phyloP scores from a whole-genome alignment of 495 filamentous ascomycete genomes.

The Pseudotulostoma volvatum region DNA sequence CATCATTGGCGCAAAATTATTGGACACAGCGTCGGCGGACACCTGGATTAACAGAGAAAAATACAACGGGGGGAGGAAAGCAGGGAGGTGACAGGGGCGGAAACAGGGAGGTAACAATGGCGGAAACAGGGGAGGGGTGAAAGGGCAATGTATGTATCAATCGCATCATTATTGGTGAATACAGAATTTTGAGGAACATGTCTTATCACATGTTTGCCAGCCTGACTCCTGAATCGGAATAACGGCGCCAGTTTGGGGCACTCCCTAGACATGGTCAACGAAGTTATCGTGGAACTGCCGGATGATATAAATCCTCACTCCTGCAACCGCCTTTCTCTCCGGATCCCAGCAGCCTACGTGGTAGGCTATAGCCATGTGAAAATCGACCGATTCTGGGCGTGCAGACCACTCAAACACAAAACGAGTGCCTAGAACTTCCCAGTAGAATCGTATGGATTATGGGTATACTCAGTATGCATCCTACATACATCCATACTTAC shows the following conservation, averaged over 20 bases:
- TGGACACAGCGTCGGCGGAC: not conserved
- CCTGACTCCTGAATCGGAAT: too few species aligned
- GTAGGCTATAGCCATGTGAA: not conserved
- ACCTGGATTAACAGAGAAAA: too few species aligned
- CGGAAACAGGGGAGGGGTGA: not conserved
- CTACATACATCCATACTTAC: not conserved
- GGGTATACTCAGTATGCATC: too few species aligned
- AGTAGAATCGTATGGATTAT: not conserved
- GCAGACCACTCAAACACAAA: too few species aligned
- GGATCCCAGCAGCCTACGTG: not conserved
- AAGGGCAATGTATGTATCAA: too few species aligned
- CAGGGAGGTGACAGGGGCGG: not conserved
- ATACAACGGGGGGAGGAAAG: too few species aligned
- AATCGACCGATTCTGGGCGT: too few species aligned
- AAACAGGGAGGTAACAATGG: not conserved
- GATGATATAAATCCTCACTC: too few species aligned
- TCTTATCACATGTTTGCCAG: not conserved
- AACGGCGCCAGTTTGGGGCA: too few species aligned
- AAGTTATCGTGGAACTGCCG: too few species aligned
- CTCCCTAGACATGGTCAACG: too few species aligned
- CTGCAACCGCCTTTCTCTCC: not conserved
- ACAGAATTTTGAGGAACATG: not conserved
- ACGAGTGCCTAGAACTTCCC: too few species aligned
- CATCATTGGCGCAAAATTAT: not conserved
- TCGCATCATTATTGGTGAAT: not conserved